A percentile compares a stretch with the other conserved stretches of the same genome.
Evolutionary conservation across 2,329 filamentous ascomycete species (phyloP).

Genomic region (Verticillium tricorpus): DNA sequence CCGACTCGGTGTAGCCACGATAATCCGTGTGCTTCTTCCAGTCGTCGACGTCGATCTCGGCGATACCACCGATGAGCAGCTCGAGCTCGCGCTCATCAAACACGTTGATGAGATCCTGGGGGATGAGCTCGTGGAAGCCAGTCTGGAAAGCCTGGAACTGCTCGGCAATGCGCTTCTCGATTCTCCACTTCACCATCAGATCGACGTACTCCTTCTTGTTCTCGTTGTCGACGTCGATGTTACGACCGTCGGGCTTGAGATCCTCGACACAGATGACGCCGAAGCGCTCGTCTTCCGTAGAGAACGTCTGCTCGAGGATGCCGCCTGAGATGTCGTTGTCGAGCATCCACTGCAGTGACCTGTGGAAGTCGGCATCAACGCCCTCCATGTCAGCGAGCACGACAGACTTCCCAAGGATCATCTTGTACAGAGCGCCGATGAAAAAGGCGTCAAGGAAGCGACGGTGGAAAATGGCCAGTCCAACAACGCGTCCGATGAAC

Average conservation of each 20-base stretch:
- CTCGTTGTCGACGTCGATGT: conserved; percentile 96
- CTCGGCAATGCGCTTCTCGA: conserved; percentile 95
- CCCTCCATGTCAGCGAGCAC: conserved; percentile 95
- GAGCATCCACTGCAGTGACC: conserved; percentile 94
- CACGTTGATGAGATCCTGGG: conserved; percentile 92
- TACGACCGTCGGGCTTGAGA: conserved; percentile 80
- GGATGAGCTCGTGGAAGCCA: conserved; percentile 96
- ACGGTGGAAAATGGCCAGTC: conserved; percentile 94
- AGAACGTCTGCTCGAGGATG: conserved; percentile 92
- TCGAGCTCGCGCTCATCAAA: conserved; percentile 98
- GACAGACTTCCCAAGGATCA: conserved; percentile 94
- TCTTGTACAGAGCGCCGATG: conserved; percentile 98
- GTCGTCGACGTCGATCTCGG: conserved; percentile 99
- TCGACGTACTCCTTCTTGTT: conserved; percentile 99
- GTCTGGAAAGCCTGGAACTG: conserved; percentile 98
- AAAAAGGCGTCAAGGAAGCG: conserved; percentile 98
- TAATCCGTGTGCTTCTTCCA: conserved; percentile 99
- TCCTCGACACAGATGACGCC: conserved; percentile 93
- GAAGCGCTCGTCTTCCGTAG: conserved; percentile 95
- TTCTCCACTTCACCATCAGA: conserved; percentile 98
- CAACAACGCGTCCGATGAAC: conserved; percentile 96
- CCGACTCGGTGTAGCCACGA: conserved; percentile 94
- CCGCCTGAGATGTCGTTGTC: conserved; percentile 94
- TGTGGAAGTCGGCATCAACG: conserved; percentile 96
- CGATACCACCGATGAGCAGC: conserved; percentile 94